These are phyloP conservation scores for Erigeron philadelphicus DNA, from an alignment of 140 eudicot species.

Conservation along the genomic window DNA sequence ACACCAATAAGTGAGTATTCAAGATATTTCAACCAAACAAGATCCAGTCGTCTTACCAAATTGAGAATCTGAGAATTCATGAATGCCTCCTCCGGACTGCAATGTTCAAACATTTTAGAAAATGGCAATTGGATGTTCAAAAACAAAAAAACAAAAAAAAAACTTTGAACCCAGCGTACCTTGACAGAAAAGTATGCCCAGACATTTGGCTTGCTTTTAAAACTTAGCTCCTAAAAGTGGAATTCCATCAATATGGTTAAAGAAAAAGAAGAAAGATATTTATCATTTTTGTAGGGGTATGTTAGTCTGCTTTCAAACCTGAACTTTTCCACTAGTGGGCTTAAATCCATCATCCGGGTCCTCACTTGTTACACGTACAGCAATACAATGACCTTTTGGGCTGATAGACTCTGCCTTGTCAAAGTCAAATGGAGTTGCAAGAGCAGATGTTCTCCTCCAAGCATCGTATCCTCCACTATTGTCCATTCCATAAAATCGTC, in stretches of 20 bases:
- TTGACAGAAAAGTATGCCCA: slow-evolving; percentile 99
- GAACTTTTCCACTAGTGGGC: slow-evolving; percentile 97
- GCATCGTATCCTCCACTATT: slow-evolving; percentile 90
- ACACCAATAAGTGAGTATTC: too few species aligned
- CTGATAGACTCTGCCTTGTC: slow-evolving; percentile 75
- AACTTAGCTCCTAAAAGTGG: slow-evolving; percentile 67
- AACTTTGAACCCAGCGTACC: slow-evolving; percentile 37
- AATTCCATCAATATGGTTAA: slow-evolving; percentile 12
- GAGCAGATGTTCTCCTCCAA: slow-evolving; percentile 77
- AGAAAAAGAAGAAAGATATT: background rate
- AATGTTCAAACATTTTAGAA: slow-evolving; percentile 6
- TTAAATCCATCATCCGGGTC: slow-evolving; percentile 99
- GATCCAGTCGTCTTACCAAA: slow-evolving; percentile 51
- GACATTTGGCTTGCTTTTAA: slow-evolving; percentile 99
- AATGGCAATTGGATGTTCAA: background rate
- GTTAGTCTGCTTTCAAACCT: slow-evolving; percentile 41
- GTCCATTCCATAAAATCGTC: slow-evolving; percentile 88
- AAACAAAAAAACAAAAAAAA: background rate
- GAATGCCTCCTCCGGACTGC: slow-evolving; percentile 99
- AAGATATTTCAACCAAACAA: slow-evolving; percentile 9
- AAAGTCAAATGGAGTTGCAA: slow-evolving; percentile 84
- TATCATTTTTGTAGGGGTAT: background rate
- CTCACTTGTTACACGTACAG: slow-evolving; percentile 98
- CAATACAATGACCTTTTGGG: slow-evolving; percentile 98
- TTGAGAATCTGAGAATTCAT: slow-evolving; percentile 97